Conservation (phyloP, 306 rosid species). For the Canavalia ensiformis region DNA sequence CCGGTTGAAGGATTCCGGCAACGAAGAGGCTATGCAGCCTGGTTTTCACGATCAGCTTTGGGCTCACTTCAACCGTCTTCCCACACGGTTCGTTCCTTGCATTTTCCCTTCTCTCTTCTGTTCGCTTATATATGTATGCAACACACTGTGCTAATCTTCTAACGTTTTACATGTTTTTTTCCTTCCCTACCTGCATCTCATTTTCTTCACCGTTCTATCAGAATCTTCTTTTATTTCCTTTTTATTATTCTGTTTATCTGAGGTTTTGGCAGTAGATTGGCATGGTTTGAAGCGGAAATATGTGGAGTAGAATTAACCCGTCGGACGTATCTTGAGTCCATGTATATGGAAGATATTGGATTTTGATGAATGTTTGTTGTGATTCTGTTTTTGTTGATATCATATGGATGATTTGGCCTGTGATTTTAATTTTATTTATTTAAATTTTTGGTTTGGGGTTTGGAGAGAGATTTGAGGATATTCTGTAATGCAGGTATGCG, state of each 20-base stretch:
- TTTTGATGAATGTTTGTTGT: conserved; percentile 18
- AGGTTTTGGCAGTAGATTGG: conserved; percentile 38
- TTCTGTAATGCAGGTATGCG: conserved; percentile 74
- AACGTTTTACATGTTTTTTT: neutral
- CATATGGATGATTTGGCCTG: conserved; percentile 36
- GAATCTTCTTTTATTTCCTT: neutral
- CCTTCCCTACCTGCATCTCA: neutral
- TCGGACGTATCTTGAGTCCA: neutral
- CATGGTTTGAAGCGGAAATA: conserved; percentile 15
- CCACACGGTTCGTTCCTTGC: conserved; percentile 78
- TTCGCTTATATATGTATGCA: neutral
- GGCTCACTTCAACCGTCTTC: conserved; percentile 97
- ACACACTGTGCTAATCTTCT: conserved; percentile 9
- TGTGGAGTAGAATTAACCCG: neutral
- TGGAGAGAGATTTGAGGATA: conserved; percentile 49
- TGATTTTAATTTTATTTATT: neutral
- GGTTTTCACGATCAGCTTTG: conserved; percentile 87
- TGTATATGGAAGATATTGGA: conserved; percentile 13
- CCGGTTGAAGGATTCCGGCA: conserved; percentile 77
- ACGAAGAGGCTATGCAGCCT: conserved; percentile 72
- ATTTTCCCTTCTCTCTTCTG: conserved; percentile 17
- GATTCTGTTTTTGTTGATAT: conserved; percentile 6
- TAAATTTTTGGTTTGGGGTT: neutral
- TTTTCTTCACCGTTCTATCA: neutral
- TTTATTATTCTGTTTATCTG: neutral